Evolutionary conservation across 2,329 filamentous ascomycete species (phyloP).

Genomic region (Macrophomina tecta): DNA sequence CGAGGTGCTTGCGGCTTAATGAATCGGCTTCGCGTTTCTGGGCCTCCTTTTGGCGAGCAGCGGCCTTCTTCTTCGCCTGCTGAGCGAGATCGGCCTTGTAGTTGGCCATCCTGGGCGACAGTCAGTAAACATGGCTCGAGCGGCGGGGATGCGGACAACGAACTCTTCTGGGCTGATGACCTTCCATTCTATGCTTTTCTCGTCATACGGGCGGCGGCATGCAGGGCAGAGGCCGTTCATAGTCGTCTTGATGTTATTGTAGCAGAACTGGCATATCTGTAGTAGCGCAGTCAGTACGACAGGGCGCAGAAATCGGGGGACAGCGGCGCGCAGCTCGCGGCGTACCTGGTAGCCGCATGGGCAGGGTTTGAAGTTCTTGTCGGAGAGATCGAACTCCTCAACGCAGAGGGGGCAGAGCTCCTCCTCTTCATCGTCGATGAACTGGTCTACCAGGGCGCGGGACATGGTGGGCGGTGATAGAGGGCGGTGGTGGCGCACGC

Average conservation of each 20-base stretch:
- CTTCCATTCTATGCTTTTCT: slow-evolving; percentile 97
- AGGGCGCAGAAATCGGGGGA: slow-evolving; percentile 13
- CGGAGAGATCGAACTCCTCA: slow-evolving; percentile 97
- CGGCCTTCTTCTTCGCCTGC: slow-evolving; percentile 92
- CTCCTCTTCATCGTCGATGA: slow-evolving; percentile 60
- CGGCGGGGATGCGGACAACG: slow-evolving; percentile 45
- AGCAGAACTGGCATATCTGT: slow-evolving; percentile 99
- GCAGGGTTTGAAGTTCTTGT: slow-evolving; percentile 96
- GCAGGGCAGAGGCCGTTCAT: slow-evolving; percentile 98
- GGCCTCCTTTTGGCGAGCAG: slow-evolving; percentile 87
- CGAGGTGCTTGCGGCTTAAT: slow-evolving; percentile 92
- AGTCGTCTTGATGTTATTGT: slow-evolving; percentile 98
- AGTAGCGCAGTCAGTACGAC: slow-evolving; percentile 28
- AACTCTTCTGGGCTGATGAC: slow-evolving; percentile 95
- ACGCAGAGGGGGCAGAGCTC: slow-evolving; percentile 89
- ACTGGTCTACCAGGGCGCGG: slow-evolving; percentile 57
- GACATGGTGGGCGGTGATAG: slow-evolving; percentile 48
- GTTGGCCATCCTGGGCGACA: slow-evolving; percentile 66
- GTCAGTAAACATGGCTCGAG: slow-evolving; percentile 31
- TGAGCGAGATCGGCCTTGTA: slow-evolving; percentile 76
- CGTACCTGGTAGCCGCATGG: slow-evolving; percentile 96
- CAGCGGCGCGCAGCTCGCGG: slow-evolving; percentile 24
- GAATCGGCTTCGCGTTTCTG: slow-evolving; percentile 97
- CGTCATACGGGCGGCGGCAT: slow-evolving; percentile 92
- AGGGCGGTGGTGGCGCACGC: slow-evolving; percentile 25